Base-by-base conservation (phyloP, 2,329 filamentous ascomycete genomes). In the Didymella exigua region DNA sequence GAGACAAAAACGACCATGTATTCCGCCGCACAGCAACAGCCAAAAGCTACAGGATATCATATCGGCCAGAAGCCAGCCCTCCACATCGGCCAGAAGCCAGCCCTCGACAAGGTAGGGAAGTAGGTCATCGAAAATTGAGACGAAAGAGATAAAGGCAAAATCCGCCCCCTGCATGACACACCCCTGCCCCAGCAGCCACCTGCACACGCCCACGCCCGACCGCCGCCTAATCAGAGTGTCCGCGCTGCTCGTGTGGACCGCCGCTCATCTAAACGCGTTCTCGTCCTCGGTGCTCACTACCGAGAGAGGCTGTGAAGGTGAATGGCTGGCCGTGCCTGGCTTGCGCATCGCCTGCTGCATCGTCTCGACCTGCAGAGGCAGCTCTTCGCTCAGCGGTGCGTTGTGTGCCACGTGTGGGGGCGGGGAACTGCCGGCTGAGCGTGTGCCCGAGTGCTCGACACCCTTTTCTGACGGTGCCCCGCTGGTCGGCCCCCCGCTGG, bases 261-360 rank as follows among this genome's bases (percentile, higher is more conserved):
- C n/a, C 5, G 21, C 40, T 64, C 54, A 71, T 52, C 63, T 70
- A 59, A 74, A 74, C 33, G 69, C 59, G 67, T 47, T 58, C 58
- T 49, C 66, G 33, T 77, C 73, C 43, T 77, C 77, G 18, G 74
- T 59, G 49, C 71, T 73, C 42, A 70, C 70, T 30, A 75, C 72
- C 49, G 74, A 75, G 58, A 75, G 55, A n/a, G 75, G 73, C 23
- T 70, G 63, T 44, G 68, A 66, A 30, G 78, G 77, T 33, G 80
- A 77, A 53, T 97, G 77, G 71, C 97, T 93, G 16, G 89, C 86
- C 75, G 91, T 96, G 38, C 87, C 90, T 13, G 92, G 96, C 74
- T 90, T 88, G 70, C 90, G 83, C 69, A 97, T 79, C 14, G 91
- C 93, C 76, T 97, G 92, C 47, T 88, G 84, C 93, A 97, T 96